Evolutionary conservation across 225 moss, liverwort and hornwort genomes (phyloP), one percentile per base, ranked within the genome.

Genomic region (Polytrichum formosum): DNA sequence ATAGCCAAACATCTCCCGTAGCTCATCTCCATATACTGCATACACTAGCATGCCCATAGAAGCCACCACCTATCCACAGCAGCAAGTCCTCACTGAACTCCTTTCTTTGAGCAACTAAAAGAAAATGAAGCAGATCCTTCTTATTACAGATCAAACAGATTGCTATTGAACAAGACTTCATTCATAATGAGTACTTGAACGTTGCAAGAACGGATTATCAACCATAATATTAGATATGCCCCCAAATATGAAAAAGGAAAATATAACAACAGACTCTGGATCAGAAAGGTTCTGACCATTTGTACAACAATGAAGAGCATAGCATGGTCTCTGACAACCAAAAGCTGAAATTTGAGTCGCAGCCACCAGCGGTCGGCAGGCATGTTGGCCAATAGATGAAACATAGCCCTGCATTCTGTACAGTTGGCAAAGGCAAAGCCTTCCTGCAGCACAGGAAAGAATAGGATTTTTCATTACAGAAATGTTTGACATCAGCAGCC

Each of bases 401-500:
- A 93, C 59, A 84, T 64, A 67, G 93, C 78, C 79, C 91, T 90
- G 84, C 93, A 93, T 88, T 93, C 93, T 84, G 90, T 86, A 84
- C 93, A 93, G 69, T 93, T 90, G 68, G 91, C 93, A 88, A 93
- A 93, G 68, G 93, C 91, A 83, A 93, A 93, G 64, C 93, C 93
- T 88, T 93, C 91, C 90, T 93, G 86, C 82, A 83, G 25, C 54
- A 46, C 16, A 46, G 2, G 46, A 13, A 46, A 16, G 16, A 4
- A 46, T 46, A 46, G 13, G 46, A 46, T 13, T 13, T 46, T 3
- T 35, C 31, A 69, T 8, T 61, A 22, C 61, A 61, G 16, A 46
- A 16, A 13, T 46, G 46, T 16, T 46, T 46, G 46, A 46, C 46
- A 46, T 16, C 46, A 46, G 46, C 46, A 46, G 46, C 16, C 46